Evolutionary conservation across 2,329 filamentous ascomycete genomes (phyloP), one percentile per base, ranked within the genome.

Genomic region (Fusarium illudens): DNA sequence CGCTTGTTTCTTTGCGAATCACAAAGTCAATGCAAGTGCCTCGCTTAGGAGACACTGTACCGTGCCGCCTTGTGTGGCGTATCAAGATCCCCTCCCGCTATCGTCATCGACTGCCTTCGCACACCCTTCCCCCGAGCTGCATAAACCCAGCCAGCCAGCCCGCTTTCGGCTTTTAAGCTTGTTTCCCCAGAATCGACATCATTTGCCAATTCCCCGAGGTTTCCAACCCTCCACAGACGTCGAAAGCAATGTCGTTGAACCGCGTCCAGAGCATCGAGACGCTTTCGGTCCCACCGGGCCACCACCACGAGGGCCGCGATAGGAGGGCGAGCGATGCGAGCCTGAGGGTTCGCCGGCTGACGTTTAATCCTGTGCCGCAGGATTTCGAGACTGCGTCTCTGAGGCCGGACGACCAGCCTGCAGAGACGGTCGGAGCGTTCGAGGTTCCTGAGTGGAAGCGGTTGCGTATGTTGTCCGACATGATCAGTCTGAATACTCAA

Each of bases 391-490:
- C 83, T 29, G 75, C 79, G 5, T 75, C 77, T 34, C 71, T 76
- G 50, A 77, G 78, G 15, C 71, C 79, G n/a, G 79, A 82, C 29
- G 79, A 80, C 59, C 68, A 60, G 5, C 50, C 54, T 37, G 76
- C 79, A n/a, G 80, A 83, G 50, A 80, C 84, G 6, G 79, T 86
- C 10, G 82, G 83, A 4, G 85, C 85, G 12, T 87, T 86, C 64
- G 82, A 86, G 68, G 84, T 87, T 27, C 82, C 84, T 29, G 76
- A 75, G 65, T 87, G 85, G 85, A 87, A 84, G 75, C 79, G 85
- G 68, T 75, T 84, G 55, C 76, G 84, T 86, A 76, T 74, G 84
- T 68, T 36, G 17, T 44, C 42, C 34, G 17, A 13, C 49, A 22
- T 57, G 27, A 34, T 33, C 33, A 52, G 29, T 36, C 15, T 50